phyloP scores from a whole-genome alignment of 306 rosid species.

The Prunus salicina region DNA sequence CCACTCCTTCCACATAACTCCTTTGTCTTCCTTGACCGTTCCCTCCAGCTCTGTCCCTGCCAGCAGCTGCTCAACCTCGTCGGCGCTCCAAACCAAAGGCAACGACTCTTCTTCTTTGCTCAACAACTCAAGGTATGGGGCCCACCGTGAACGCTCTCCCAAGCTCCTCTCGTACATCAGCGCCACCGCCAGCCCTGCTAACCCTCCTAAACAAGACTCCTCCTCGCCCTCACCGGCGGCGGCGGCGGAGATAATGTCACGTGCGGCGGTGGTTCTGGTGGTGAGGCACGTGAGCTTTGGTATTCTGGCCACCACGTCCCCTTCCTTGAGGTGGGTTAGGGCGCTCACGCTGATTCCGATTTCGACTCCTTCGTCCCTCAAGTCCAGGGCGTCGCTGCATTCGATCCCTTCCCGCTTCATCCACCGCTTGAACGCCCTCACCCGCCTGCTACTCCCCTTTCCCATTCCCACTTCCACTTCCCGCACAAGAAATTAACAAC shows the following conservation, averaged over 20 bases:
- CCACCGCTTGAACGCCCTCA: constrained; percentile 91
- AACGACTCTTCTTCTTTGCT: constrained; percentile 36
- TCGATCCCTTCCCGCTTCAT: constrained; percentile 63
- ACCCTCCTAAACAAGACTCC: not conserved
- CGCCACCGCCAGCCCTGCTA: constrained; percentile 60
- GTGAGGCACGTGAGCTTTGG: constrained; percentile 85
- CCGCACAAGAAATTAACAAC: not conserved
- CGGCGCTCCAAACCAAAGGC: constrained; percentile 68
- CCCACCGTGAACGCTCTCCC: constrained; percentile 60
- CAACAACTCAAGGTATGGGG: constrained; percentile 46
- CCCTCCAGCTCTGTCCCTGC: constrained; percentile 79
- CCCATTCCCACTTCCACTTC: not conserved
- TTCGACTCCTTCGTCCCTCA: constrained; percentile 32
- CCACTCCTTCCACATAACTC: constrained; percentile 72
- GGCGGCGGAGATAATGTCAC: constrained; percentile 47
- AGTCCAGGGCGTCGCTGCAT: constrained; percentile 53
- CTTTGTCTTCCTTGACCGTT: constrained; percentile 70
- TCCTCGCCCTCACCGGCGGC: constrained; percentile 30
- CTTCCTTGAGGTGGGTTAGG: constrained; percentile 49
- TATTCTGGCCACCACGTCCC: constrained; percentile 73
- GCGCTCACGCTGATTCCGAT: constrained; percentile 44
- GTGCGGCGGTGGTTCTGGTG: constrained; percentile 53
- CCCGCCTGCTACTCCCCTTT: constrained; percentile 40
- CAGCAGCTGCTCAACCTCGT: constrained; percentile 54
- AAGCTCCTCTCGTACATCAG: constrained; percentile 85